phyloP scores from a whole-genome alignment of 2,329 filamentous ascomycete species.

The Cercospora canescens region DNA sequence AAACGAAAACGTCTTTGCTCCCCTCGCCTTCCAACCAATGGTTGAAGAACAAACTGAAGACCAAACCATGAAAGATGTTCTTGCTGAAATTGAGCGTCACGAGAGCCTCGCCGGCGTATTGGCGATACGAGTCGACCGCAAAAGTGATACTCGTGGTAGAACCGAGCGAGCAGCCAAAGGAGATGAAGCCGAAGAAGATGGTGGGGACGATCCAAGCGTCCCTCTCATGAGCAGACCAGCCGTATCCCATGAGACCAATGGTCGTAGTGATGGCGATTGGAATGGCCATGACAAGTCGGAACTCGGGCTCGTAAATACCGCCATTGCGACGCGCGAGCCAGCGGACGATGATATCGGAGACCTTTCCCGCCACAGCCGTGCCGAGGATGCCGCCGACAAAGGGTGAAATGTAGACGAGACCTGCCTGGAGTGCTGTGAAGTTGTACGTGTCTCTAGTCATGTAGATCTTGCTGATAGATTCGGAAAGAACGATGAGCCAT shows the following conservation, averaged over 20 bases:
- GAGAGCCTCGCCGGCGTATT: slow-evolving; percentile 90
- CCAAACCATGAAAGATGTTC: slow-evolving; percentile 86
- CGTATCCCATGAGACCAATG: slow-evolving; percentile 89
- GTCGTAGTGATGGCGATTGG: slow-evolving; percentile 77
- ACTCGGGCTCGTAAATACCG: slow-evolving; percentile 95
- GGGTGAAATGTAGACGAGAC: slow-evolving; percentile 84
- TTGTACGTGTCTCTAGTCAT: slow-evolving; percentile 69
- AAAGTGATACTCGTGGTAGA: slow-evolving; percentile 93
- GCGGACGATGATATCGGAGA: slow-evolving; percentile 82
- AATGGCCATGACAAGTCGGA: slow-evolving; percentile 81
- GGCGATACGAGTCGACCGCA: slow-evolving; percentile 86
- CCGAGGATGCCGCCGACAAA: slow-evolving; percentile 87
- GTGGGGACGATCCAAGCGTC: slow-evolving; percentile 91
- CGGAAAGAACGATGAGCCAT: slow-evolving; percentile 93
- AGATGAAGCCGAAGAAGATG: slow-evolving; percentile 87
- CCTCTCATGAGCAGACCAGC: slow-evolving; percentile 78
- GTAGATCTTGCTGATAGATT: slow-evolving; percentile 81
- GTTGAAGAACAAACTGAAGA: slow-evolving; percentile 87
- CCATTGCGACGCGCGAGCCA: slow-evolving; percentile 82
- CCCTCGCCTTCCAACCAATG: slow-evolving; percentile 77
- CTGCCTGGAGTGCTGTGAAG: slow-evolving; percentile 77
- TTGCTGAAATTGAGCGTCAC: slow-evolving; percentile 95
- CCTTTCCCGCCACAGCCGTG: slow-evolving; percentile 85
- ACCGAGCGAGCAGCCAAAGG: slow-evolving; percentile 87
- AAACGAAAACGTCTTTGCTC: slow-evolving; percentile 75